Evolutionary conservation across 1,284 basidiomycete species (phyloP).

Genomic region (Moniliophthora roreri): DNA sequence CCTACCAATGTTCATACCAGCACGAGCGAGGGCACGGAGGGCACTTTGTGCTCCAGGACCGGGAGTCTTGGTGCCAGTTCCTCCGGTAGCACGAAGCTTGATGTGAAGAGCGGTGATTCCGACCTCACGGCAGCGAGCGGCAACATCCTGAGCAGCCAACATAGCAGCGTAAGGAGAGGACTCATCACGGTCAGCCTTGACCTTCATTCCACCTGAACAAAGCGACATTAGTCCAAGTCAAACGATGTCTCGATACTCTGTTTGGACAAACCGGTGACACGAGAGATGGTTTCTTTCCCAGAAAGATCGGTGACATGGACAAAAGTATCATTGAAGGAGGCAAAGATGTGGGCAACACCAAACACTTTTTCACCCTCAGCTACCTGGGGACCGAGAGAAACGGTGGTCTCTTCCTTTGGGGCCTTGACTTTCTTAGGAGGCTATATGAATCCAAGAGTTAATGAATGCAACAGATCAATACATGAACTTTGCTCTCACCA

Average conservation of each 20-base stretch:
- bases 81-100: constrained; percentile 98
- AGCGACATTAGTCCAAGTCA: constrained; percentile 10
- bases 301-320: constrained; percentile 99
- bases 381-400: constrained; percentile 91
- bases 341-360: constrained; percentile 96
- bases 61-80: constrained; percentile 98
- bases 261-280: constrained; percentile 83
- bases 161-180: constrained; percentile 99
- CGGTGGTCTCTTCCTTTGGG: constrained; percentile 77
- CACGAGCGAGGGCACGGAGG: constrained; percentile 96
- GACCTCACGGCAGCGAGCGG: constrained; percentile 95
- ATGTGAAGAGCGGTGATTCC: constrained; percentile 97
- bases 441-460: constrained; percentile 33
- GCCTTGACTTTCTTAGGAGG: constrained; percentile 80
- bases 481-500: too few species aligned
- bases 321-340: constrained; percentile 99
- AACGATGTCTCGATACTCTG: not conserved
- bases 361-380: constrained; percentile 95
- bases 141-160: constrained; percentile 98
- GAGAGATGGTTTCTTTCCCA: constrained; percentile 98
- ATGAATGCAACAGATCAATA: too few species aligned
- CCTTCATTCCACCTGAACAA: constrained; percentile 93
- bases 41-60: constrained; percentile 98
- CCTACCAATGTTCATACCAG: constrained; percentile 97
- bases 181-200: constrained; percentile 99